Conservation (phyloP, 2,329 filamentous ascomycete species). For the Ophiocordyceps polyrhachis-furcata region DNA sequence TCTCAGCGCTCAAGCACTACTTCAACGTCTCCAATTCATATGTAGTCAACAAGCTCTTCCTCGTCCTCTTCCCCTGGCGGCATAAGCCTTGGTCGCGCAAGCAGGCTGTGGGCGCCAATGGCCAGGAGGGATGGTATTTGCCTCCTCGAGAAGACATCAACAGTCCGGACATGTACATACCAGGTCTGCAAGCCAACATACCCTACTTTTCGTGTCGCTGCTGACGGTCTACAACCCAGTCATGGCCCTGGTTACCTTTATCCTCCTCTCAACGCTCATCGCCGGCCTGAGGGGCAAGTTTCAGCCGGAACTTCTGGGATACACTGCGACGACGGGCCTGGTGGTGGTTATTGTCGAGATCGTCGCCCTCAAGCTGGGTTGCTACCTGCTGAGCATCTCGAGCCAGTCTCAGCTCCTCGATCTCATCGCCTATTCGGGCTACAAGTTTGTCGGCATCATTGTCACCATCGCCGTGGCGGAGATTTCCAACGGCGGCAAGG, state of each 20-base stretch:
- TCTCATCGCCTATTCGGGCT: slow-evolving; percentile 87
- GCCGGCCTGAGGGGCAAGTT: slow-evolving; percentile 83
- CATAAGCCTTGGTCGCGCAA: slow-evolving; percentile 96
- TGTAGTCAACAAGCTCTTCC: slow-evolving; percentile 77
- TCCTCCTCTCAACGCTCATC: slow-evolving; percentile 77
- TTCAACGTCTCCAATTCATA: slow-evolving; percentile 98
- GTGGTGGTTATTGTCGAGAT: slow-evolving; percentile 78
- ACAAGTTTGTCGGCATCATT: slow-evolving; percentile 97
- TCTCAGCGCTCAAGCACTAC: slow-evolving; percentile 90
- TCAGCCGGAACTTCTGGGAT: slow-evolving; percentile 80
- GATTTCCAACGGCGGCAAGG: slow-evolving; percentile 56
- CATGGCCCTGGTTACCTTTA: slow-evolving; percentile 96
- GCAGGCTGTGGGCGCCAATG: slow-evolving; percentile 51
- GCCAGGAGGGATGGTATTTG: slow-evolving; percentile 61
- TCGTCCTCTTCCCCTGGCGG: slow-evolving; percentile 93
- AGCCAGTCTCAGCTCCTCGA: slow-evolving; percentile 89
- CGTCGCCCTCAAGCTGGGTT: slow-evolving; percentile 73
- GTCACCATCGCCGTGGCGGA: slow-evolving; percentile 67
- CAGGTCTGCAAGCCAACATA: slow-evolving; percentile 21
- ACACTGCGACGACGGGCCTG: slow-evolving; percentile 70
- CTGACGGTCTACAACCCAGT: slow-evolving; percentile 28
- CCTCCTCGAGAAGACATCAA: slow-evolving; percentile 92
- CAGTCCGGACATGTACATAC: slow-evolving; percentile 98
- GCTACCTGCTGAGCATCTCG: slow-evolving; percentile 83
- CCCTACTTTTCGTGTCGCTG: neutral